A percentile compares a stretch with the other conserved stretches of the same genome.
These are phyloP conservation scores for Monosporascus sp. DNA, from an alignment of 2,329 filamentous ascomycete genomes.

Conservation along the genomic window DNA sequence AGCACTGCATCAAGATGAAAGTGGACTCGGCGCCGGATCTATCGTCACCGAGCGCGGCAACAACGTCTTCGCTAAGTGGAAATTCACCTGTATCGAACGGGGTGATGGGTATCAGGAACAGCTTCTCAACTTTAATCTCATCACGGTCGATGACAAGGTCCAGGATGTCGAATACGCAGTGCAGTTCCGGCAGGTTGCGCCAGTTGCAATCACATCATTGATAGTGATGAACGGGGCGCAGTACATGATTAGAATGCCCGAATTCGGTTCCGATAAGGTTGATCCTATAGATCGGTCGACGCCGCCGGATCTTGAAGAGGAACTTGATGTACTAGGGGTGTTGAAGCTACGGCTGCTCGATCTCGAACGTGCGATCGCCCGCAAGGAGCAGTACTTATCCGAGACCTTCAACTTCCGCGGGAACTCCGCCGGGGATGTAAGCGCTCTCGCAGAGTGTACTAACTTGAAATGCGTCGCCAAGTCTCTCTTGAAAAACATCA, in stretches of 20 bases:
- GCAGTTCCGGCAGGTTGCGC: conserved; percentile 40
- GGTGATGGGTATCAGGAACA: conserved; percentile 36
- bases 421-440: conserved; percentile 14
- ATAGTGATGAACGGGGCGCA: conserved; percentile 31
- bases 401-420: conserved; percentile 25
- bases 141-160: conserved; percentile 36
- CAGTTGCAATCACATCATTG: conserved; percentile 33
- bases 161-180: conserved; percentile 34
- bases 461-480: conserved; percentile 38
- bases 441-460: conserved; percentile 29
- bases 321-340: conserved; percentile 39
- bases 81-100: conserved; percentile 38
- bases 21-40: conserved; percentile 35
- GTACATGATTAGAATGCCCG: conserved; percentile 21
- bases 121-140: conserved; percentile 37
- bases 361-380: conserved; percentile 35
- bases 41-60: conserved; percentile 33
- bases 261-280: conserved; percentile 10
- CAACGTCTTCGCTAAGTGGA: conserved; percentile 39
- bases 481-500: conserved; percentile 33
- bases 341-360: conserved; percentile 36
- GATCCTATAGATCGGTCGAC: conserved; percentile 11
- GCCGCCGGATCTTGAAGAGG: conserved; percentile 28
- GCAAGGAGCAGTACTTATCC: conserved; percentile 35
- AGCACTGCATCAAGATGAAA: conserved; percentile 31